Evolutionary conservation across 306 rosid genomes (phyloP).

Genomic region (Acacia confusa): DNA sequence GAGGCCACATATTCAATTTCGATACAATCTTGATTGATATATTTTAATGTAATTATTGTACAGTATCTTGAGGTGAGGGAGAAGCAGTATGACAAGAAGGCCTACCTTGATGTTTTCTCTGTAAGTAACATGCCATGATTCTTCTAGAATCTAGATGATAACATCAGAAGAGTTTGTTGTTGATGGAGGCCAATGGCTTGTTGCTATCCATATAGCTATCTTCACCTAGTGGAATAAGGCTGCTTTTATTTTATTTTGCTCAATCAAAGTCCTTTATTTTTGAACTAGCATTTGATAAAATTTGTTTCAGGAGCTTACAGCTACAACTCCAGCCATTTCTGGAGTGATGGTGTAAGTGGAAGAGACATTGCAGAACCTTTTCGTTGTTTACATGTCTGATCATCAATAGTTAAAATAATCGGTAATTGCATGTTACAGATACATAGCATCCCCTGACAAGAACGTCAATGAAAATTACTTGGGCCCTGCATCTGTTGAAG

Average conservation of each 20-base stretch:
- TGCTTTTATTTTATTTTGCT: constrained; percentile 11
- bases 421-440: constrained; percentile 46
- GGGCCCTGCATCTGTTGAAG: constrained; percentile 81
- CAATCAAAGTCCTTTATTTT: background rate
- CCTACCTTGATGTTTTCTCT: constrained; percentile 69
- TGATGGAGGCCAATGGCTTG: background rate
- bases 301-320: constrained; percentile 55
- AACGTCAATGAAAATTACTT: constrained; percentile 66
- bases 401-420: constrained; percentile 14
- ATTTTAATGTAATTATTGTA: constrained; percentile 29
- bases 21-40: constrained; percentile 3
- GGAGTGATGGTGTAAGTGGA: constrained; percentile 81
- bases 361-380: constrained; percentile 20
- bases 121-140: constrained; percentile 48
- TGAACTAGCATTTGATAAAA: constrained; percentile 12
- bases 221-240: background rate
- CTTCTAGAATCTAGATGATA: background rate
- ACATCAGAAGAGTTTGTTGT: background rate
- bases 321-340: constrained; percentile 60
- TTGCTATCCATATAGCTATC: background rate
- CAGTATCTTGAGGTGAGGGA: constrained; percentile 92
- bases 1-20: constrained; percentile 6
- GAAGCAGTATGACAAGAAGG: constrained; percentile 88
- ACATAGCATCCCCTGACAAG: constrained; percentile 82
- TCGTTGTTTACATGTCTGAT: constrained; percentile 26